These are phyloP conservation scores for Gnaphalium uliginosum DNA, from an alignment of 129 eudicot species.

Conservation along the genomic window DNA sequence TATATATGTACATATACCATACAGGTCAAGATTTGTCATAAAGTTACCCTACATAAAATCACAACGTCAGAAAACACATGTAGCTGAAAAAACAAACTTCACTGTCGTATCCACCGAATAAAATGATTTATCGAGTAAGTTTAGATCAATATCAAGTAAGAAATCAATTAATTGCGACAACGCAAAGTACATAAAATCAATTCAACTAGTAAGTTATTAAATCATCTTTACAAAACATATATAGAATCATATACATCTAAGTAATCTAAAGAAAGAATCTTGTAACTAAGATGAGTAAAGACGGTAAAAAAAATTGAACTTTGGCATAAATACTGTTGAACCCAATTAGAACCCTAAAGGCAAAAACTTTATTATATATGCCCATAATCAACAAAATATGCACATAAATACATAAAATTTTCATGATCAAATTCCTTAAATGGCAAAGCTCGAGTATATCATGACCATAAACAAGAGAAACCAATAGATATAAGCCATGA, in stretches of 20 bases:
- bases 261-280: neutral
- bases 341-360: constrained; percentile 30
- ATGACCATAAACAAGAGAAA: neutral
- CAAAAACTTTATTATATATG: neutral
- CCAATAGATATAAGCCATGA: constrained; percentile 7
- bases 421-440: constrained; percentile 22
- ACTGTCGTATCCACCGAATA: constrained; percentile 12
- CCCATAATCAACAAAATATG: constrained; percentile 19
- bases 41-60: constrained; percentile 44
- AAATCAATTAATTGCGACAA: constrained; percentile 21
- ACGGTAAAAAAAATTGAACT: neutral
- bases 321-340: constrained; percentile 25
- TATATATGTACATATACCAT: neutral
- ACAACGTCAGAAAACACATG: constrained; percentile 28
- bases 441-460: constrained; percentile 10
- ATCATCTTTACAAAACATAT: constrained; percentile 5
- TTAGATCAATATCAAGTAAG: constrained; percentile 11
- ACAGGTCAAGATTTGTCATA: constrained; percentile 6
- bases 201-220: neutral
- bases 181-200: neutral
- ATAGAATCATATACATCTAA: neutral
- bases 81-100: constrained; percentile 20
- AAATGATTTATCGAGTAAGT: constrained; percentile 16
- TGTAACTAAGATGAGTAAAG: constrained; percentile 22
- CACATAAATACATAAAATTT: neutral